A percentile compares a stretch with the other conserved stretches of the same genome.
phyloP scores from a whole-genome alignment of 352 stramenopile genomes.

The Blastocystis sp. region DNA sequence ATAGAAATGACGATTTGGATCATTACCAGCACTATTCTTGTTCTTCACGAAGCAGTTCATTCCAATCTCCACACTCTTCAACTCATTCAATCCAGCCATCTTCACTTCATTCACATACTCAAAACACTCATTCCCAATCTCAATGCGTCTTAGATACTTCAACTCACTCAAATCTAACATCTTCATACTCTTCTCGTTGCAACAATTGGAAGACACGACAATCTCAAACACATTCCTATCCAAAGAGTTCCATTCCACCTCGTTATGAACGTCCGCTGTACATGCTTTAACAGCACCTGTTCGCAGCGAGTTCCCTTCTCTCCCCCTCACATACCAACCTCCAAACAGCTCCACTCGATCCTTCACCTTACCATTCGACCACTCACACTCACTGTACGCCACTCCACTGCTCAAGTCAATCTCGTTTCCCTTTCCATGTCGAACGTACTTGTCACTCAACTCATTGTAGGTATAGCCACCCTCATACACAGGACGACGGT shows the following conservation, averaged over 20 bases:
- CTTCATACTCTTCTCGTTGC: not conserved
- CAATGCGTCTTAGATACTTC: not conserved
- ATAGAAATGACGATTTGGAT: not conserved
- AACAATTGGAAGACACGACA: not conserved
- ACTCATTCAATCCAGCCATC: not conserved
- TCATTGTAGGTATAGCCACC: slow-evolving; percentile 41
- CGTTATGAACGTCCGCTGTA: not conserved
- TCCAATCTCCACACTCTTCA: not conserved
- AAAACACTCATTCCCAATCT: not conserved
- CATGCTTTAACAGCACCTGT: not conserved
- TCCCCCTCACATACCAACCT: not conserved
- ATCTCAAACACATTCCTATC: not conserved
- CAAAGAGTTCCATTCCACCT: not conserved
- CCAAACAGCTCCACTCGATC: not conserved
- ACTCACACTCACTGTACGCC: not conserved
- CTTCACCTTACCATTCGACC: not conserved
- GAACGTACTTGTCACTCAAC: not conserved
- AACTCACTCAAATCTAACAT: not conserved
- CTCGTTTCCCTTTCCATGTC: slow-evolving; percentile 1
- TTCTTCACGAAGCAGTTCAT: not conserved
- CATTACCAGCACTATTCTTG: not conserved
- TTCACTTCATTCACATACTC: not conserved
- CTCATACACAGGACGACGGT: slow-evolving; percentile 10
- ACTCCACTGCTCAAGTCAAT: not conserved
- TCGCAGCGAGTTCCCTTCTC: not conserved